These are phyloP conservation scores for Gremmenia infestans DNA, from an alignment of 2,329 filamentous ascomycete species.

Conservation along the genomic window DNA sequence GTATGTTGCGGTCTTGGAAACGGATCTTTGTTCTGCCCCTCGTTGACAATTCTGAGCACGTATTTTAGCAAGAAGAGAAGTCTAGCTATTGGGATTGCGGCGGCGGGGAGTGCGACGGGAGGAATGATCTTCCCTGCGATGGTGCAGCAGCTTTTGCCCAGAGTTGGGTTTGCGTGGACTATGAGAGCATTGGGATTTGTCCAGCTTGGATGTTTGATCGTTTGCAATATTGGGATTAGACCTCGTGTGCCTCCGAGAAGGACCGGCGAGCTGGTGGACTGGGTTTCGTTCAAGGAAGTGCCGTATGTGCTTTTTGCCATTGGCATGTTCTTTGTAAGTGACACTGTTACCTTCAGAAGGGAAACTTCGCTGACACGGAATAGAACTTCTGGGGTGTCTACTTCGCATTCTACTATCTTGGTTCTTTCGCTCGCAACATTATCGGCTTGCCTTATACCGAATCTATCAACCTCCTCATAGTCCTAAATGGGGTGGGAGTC, in stretches of 20 bases:
- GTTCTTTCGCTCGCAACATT: slow-evolving; percentile 34
- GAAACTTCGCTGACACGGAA: not conserved
- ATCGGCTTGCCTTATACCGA: slow-evolving; percentile 36
- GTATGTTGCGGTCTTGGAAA: slow-evolving; percentile 38
- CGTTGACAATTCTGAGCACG: slow-evolving; percentile 34
- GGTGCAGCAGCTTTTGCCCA: slow-evolving; percentile 36
- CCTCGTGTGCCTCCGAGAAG: slow-evolving; percentile 38
- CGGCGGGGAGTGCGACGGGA: slow-evolving; percentile 35
- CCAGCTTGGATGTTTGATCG: slow-evolving; percentile 33
- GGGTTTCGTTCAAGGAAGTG: slow-evolving; percentile 38
- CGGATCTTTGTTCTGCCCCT: slow-evolving; percentile 38
- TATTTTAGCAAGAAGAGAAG: slow-evolving; percentile 38
- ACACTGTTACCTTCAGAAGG: not conserved
- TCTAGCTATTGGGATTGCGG: slow-evolving; percentile 35
- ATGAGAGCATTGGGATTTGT: slow-evolving; percentile 44
- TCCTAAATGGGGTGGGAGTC: slow-evolving; percentile 49
- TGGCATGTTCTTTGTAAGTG: slow-evolving; percentile 35
- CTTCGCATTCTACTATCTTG: slow-evolving; percentile 37
- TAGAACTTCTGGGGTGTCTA: slow-evolving; percentile 40
- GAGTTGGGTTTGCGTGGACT: slow-evolving; percentile 42
- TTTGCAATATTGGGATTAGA: slow-evolving; percentile 37
- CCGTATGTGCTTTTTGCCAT: slow-evolving; percentile 42
- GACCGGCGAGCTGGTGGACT: slow-evolving; percentile 40
- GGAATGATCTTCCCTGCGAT: slow-evolving; percentile 43
- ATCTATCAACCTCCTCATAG: slow-evolving; percentile 46